Conservation (phyloP, 345 rosid species). For the Bruguiera gymnorhiza region DNA sequence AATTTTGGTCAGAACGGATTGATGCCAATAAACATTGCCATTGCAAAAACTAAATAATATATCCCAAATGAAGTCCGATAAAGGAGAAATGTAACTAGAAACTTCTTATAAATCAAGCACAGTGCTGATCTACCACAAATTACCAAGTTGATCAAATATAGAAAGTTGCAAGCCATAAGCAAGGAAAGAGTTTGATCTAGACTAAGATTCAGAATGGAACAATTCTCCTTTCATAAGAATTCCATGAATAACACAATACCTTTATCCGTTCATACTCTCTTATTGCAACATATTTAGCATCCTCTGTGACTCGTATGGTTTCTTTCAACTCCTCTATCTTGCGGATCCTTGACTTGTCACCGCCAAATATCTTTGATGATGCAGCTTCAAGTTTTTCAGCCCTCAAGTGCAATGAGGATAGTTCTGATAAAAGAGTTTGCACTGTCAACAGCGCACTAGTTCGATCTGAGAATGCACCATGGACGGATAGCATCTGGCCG, state of each 20-base stretch:
- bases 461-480: constrained; percentile 82
- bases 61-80: neutral
- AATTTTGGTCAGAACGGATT: neutral
- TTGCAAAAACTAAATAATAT: neutral
- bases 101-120: neutral
- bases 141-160: neutral
- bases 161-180: neutral
- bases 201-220: neutral
- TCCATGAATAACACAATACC: constrained; percentile 36
- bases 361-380: constrained; percentile 93
- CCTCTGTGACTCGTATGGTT: constrained; percentile 72
- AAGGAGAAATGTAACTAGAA: neutral
- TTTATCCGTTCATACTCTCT: constrained; percentile 89
- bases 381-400: constrained; percentile 92
- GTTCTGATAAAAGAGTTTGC: constrained; percentile 83
- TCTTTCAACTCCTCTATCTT: constrained; percentile 87
- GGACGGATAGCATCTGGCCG: constrained; percentile 85
- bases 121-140: neutral
- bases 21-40: neutral
- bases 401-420: constrained; percentile 64
- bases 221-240: neutral
- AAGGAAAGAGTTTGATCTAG: neutral
- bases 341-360: constrained; percentile 88
- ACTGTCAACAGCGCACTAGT: constrained; percentile 84
- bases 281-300: constrained; percentile 78